phyloP scores from a whole-genome alignment of 345 rosid species.

The Populus ilicifolia region DNA sequence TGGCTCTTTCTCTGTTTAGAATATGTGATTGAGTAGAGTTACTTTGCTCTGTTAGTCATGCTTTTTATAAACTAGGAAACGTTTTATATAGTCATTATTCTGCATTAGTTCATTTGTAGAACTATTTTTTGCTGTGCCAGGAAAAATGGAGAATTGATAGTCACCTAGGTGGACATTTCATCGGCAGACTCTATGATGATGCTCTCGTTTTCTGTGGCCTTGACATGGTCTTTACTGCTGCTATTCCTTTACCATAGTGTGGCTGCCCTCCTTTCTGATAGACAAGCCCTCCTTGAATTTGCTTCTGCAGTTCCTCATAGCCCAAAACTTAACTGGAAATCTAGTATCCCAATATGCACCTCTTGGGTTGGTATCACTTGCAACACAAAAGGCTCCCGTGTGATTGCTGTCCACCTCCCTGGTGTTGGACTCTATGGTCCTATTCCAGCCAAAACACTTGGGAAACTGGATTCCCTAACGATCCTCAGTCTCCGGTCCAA shows the following conservation, averaged over 20 bases:
- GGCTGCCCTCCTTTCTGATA: slow-evolving; percentile 59
- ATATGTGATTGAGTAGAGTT: neutral
- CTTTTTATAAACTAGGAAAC: neutral
- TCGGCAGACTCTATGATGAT: slow-evolving; percentile 38
- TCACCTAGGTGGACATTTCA: neutral
- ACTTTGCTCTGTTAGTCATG: neutral
- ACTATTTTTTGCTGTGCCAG: slow-evolving; percentile 2
- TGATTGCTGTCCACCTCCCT: slow-evolving; percentile 69
- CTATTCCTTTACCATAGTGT: slow-evolving; percentile 26
- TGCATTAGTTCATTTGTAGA: no score
- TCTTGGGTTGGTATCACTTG: slow-evolving; percentile 86
- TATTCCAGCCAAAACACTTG: slow-evolving; percentile 71
- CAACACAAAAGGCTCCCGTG: slow-evolving; percentile 44
- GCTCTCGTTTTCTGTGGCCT: slow-evolving; percentile 19
- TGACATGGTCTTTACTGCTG: slow-evolving; percentile 34
- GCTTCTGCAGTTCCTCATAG: slow-evolving; percentile 63
- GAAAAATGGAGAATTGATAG: slow-evolving; percentile 11
- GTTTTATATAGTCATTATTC: no score
- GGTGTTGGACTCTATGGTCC: slow-evolving; percentile 75
- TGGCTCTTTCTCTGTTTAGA: neutral
- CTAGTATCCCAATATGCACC: slow-evolving; percentile 43
- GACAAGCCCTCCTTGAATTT: slow-evolving; percentile 73
- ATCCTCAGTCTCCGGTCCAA: slow-evolving; percentile 80
- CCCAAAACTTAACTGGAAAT: slow-evolving; percentile 78
- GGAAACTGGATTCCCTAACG: slow-evolving; percentile 63